Evolutionary conservation across 2,329 filamentous ascomycete species (phyloP).

Genomic region (Sclerotinia trifoliorum): DNA sequence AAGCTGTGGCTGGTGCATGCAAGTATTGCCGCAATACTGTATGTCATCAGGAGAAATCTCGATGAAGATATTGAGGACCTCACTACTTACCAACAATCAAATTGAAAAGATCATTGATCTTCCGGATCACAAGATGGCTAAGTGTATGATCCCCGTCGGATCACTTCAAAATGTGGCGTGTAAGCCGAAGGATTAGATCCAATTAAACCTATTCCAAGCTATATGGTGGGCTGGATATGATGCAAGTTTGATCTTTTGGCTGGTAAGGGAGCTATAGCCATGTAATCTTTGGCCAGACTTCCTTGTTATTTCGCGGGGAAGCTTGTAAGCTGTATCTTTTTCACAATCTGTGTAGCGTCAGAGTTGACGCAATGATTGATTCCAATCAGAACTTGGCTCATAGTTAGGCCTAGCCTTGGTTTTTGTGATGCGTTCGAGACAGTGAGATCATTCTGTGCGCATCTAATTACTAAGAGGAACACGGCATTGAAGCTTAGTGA

Average conservation of each 20-base stretch:
- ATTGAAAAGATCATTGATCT: not conserved
- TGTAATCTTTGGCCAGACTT: slow-evolving; percentile 13
- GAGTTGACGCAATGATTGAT: slow-evolving; percentile 20
- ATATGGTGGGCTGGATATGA: slow-evolving; percentile 10
- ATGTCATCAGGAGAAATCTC: not conserved
- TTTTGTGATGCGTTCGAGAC: not conserved
- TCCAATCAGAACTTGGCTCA: slow-evolving; percentile 18
- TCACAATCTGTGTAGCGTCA: not conserved
- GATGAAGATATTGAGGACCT: not conserved
- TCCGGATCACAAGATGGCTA: not conserved
- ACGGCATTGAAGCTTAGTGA: not conserved
- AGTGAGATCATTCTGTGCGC: slow-evolving; percentile 19
- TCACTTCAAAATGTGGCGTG: slow-evolving; percentile 1
- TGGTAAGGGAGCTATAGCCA: slow-evolving; percentile 6
- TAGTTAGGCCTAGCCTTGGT: slow-evolving; percentile 7
- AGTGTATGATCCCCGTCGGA: not conserved
- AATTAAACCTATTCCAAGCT: not conserved
- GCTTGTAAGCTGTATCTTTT: slow-evolving; percentile 1
- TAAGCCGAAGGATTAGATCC: not conserved
- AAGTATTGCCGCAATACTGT: not conserved
- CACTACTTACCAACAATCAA: not conserved
- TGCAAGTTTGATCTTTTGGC: slow-evolving; percentile 10
- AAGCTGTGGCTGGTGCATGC: slow-evolving; percentile 4
- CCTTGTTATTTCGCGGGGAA: slow-evolving; percentile 18
- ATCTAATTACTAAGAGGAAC: slow-evolving; percentile 20